phyloP scores from a whole-genome alignment of 306 rosid genomes.

The Cercis canadensis region DNA sequence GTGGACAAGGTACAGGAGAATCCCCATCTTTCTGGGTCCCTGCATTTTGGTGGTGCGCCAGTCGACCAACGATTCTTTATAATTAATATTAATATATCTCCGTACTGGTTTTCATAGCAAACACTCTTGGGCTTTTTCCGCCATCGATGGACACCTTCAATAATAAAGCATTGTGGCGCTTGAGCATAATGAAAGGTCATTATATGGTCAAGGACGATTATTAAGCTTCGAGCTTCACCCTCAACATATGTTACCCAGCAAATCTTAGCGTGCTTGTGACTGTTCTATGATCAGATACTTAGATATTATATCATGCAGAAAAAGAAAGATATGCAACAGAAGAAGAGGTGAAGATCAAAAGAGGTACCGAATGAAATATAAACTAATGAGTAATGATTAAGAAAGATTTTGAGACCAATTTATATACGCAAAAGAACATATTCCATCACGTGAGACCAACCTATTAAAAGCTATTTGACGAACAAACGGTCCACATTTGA shows the following conservation, averaged over 20 bases:
- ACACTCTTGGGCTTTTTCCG: background rate
- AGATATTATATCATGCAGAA: background rate
- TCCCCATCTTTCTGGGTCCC: constrained; percentile 37
- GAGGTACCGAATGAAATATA: background rate
- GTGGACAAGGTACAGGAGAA: constrained; percentile 40
- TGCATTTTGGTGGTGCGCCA: constrained; percentile 23
- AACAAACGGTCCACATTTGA: constrained; percentile 26
- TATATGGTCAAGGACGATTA: background rate
- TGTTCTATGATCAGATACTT: background rate
- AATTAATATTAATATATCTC: constrained; percentile 9
- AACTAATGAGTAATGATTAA: background rate
- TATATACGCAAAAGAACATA: background rate
- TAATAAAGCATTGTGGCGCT: background rate
- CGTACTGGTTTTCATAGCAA: background rate
- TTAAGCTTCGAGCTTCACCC: background rate
- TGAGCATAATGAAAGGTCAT: constrained; percentile 32
- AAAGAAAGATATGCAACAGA: background rate
- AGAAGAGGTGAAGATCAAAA: constrained; percentile 8
- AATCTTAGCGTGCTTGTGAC: background rate
- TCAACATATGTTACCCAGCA: background rate
- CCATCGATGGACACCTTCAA: background rate
- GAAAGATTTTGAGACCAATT: background rate
- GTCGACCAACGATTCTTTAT: constrained; percentile 24
- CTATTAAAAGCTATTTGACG: constrained; percentile 15
- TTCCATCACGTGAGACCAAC: background rate